Percentiles rank a stretch among this genome's conserved stretches.
These are phyloP conservation scores for Aureobasidium sp. DNA, from an alignment of 2,329 filamentous ascomycete species.

Conservation along the genomic window DNA sequence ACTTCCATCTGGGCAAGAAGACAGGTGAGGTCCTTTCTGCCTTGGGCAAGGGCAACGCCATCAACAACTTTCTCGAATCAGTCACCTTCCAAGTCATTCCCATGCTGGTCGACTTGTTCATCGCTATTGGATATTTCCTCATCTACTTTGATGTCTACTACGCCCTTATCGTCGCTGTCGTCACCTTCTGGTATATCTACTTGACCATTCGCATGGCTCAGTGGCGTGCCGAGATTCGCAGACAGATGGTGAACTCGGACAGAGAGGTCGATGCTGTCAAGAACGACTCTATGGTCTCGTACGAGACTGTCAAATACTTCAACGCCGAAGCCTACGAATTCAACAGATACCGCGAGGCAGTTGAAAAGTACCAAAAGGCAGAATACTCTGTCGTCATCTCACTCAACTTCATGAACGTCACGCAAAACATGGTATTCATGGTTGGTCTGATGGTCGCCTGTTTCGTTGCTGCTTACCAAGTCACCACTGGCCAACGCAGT, in stretches of 20 bases:
- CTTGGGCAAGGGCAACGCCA: slow-evolving; percentile 88
- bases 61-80: slow-evolving; percentile 94
- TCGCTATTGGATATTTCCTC: slow-evolving; percentile 77
- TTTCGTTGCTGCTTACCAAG: slow-evolving; percentile 62
- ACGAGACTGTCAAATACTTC: slow-evolving; percentile 68
- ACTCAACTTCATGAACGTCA: slow-evolving; percentile 51
- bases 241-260: slow-evolving; percentile 90
- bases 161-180: slow-evolving; percentile 77
- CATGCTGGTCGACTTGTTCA: slow-evolving; percentile 81
- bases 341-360: slow-evolving; percentile 47
- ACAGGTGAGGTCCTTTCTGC: slow-evolving; percentile 94
- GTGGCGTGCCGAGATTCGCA: slow-evolving; percentile 80
- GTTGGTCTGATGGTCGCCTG: slow-evolving; percentile 57
- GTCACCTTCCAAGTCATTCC: slow-evolving; percentile 92
- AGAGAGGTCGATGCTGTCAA: slow-evolving; percentile 95
- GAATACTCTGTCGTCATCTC: slow-evolving; percentile 50
- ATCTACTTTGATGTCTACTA: slow-evolving; percentile 78
- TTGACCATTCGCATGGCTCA: slow-evolving; percentile 94
- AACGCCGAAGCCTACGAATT: slow-evolving; percentile 53
- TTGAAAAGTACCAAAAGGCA: slow-evolving; percentile 47
- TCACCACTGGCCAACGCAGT: slow-evolving; percentile 51
- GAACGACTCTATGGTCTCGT: slow-evolving; percentile 98
- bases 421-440: slow-evolving; percentile 56
- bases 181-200: slow-evolving; percentile 94
- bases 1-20: slow-evolving; percentile 93